Evolutionary conservation across 2,329 filamentous ascomycete genomes (phyloP).

Genomic region (Ustilaginoidea virens): DNA sequence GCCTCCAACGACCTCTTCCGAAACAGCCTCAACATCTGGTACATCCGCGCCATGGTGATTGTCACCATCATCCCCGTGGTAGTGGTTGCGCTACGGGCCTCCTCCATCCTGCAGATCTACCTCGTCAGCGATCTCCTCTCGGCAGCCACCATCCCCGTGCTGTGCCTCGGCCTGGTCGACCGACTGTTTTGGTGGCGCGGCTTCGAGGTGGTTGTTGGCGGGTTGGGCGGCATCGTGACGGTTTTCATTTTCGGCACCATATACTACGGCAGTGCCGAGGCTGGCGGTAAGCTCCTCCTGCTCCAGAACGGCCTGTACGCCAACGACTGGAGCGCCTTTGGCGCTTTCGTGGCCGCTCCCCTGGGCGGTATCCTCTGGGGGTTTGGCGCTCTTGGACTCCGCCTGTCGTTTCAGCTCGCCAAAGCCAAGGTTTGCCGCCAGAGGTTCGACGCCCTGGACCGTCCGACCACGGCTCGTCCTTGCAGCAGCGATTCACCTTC

Average conservation of each 20-base stretch:
- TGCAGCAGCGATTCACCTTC: constrained; percentile 4
- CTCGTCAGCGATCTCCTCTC: constrained; percentile 70
- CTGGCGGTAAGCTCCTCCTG: constrained; percentile 53
- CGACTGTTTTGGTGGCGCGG: constrained; percentile 64
- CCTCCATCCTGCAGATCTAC: constrained; percentile 67
- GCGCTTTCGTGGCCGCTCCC: constrained; percentile 68
- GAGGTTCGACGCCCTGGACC: constrained; percentile 54
- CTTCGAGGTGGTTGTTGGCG: constrained; percentile 65
- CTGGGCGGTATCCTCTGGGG: constrained; percentile 62
- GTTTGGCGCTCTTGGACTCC: constrained; percentile 42
- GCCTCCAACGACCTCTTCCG: constrained; percentile 75
- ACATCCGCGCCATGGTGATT: constrained; percentile 53
- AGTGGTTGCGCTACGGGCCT: constrained; percentile 57
- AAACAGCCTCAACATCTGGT: constrained; percentile 63
- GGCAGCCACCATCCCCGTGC: constrained; percentile 57
- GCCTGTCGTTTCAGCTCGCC: constrained; percentile 43
- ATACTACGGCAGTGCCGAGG: constrained; percentile 53
- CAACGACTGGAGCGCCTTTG: constrained; percentile 69
- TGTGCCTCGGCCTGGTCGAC: constrained; percentile 56
- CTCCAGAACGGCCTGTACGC: constrained; percentile 60
- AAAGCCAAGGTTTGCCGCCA: constrained; percentile 40
- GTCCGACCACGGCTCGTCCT: constrained; percentile 19
- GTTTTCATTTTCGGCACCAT: constrained; percentile 71
- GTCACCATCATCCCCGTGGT: constrained; percentile 60
- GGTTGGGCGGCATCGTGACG: constrained; percentile 60